Percentiles rank a stretch among this genome's conserved stretches.
These are phyloP conservation scores for Ascocoryne sarcoides DNA, from an alignment of 2,329 filamentous ascomycete genomes.

Conservation along the genomic window DNA sequence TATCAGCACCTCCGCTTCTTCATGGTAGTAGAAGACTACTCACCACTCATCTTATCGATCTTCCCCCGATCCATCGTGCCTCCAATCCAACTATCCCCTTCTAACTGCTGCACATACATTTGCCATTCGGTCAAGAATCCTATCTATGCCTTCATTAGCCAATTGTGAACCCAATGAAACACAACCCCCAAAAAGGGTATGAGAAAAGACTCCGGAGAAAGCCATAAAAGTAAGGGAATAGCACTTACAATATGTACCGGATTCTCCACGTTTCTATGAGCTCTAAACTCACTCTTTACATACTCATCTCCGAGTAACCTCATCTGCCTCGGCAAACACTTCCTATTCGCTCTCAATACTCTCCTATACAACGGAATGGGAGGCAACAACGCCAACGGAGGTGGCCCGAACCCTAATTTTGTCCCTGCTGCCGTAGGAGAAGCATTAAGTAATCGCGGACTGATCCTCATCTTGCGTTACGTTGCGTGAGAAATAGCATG, in stretches of 20 bases:
- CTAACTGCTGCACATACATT: slow-evolving; percentile 82
- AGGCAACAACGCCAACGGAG: slow-evolving; percentile 26
- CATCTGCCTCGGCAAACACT: slow-evolving; percentile 63
- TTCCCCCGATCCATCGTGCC: slow-evolving; percentile 77
- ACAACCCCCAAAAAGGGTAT: too few relatives aligned
- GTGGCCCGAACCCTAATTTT: slow-evolving; percentile 16
- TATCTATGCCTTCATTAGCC: slow-evolving; percentile 48
- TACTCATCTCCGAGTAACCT: slow-evolving; percentile 85
- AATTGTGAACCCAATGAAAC: neutral
- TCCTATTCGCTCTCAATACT: slow-evolving; percentile 77
- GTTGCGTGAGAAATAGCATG: too few relatives aligned
- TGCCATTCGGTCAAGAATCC: slow-evolving; percentile 98
- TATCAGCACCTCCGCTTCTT: slow-evolving; percentile 2
- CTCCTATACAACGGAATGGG: slow-evolving; percentile 77
- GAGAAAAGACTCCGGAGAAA: too few relatives aligned
- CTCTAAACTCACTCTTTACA: slow-evolving; percentile 84
- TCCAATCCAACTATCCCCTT: slow-evolving; percentile 77
- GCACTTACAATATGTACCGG: slow-evolving; percentile 76
- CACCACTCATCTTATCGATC: slow-evolving; percentile 90
- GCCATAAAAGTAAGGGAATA: neutral
- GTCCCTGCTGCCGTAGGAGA: neutral
- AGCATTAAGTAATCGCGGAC: neutral
- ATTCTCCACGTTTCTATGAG: slow-evolving; percentile 77
- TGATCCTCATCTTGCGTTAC: too few relatives aligned
- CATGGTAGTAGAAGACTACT: slow-evolving; percentile 26